Evolutionary conservation across 805 yeast genomes (phyloP).

Genomic region (Deakozyma indianensis): DNA sequence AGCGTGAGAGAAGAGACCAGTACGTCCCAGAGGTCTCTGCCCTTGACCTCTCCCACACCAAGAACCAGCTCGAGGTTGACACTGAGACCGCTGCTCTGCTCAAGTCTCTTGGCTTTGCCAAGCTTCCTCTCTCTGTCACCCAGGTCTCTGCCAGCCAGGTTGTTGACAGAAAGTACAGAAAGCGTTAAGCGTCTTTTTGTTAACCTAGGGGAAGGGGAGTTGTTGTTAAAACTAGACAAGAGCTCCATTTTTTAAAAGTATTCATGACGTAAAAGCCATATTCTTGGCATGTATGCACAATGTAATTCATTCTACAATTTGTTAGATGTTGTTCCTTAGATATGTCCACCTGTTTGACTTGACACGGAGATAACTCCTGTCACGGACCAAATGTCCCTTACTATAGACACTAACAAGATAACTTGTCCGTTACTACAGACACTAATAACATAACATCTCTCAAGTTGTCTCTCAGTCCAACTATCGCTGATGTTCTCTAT

Average conservation of each 20-base stretch:
- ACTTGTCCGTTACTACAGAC: too few species aligned
- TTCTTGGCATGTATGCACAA: neutral
- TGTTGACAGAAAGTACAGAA: slow-evolving; percentile 1
- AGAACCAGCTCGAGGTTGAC: slow-evolving; percentile 94
- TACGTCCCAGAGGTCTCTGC: slow-evolving; percentile 99
- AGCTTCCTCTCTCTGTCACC: neutral
- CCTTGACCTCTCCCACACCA: slow-evolving; percentile 92
- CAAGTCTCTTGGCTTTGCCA: slow-evolving; percentile 64
- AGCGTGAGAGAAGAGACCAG: slow-evolving; percentile 99
- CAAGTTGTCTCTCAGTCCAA: too few species aligned
- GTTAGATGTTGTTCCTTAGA: too few species aligned
- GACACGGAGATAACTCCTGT: too few species aligned
- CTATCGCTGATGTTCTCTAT: too few species aligned
- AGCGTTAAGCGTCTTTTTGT: neutral
- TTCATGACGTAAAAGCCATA: neutral
- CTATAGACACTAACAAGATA: too few species aligned
- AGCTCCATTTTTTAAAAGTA: neutral
- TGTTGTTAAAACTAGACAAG: too few species aligned
- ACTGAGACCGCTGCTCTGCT: slow-evolving; percentile 92
- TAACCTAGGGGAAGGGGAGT: neutral
- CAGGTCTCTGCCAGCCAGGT: neutral
- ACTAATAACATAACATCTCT: too few species aligned
- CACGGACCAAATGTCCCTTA: too few species aligned
- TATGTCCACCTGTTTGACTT: too few species aligned
- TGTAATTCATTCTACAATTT: too few species aligned